Percentiles rank a stretch among this genome's conserved stretches.
Conservation (phyloP, 2,329 filamentous ascomycete species). For the Hypomyces rosellus region DNA sequence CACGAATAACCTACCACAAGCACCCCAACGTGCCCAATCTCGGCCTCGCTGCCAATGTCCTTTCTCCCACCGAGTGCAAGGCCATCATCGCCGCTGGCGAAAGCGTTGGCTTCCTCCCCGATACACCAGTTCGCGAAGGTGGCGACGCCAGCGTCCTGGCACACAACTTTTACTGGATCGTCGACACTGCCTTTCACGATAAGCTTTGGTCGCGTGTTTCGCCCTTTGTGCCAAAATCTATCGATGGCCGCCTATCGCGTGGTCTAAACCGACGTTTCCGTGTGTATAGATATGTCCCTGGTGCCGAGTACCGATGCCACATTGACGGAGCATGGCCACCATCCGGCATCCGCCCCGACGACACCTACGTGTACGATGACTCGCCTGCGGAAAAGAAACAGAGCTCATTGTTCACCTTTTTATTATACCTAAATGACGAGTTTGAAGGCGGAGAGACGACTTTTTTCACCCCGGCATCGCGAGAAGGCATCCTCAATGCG, state of each 20-base stretch:
- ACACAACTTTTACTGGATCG: conserved; percentile 70
- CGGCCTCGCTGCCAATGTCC: conserved; percentile 52
- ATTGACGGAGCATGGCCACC: conserved; percentile 70
- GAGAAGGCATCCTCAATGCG: conserved; percentile 61
- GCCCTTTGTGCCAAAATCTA: conserved; percentile 47
- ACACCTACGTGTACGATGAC: conserved; percentile 59
- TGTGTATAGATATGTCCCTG: conserved; percentile 66
- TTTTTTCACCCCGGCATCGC: conserved; percentile 59
- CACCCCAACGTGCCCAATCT: conserved; percentile 60
- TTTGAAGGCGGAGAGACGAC: conserved; percentile 67
- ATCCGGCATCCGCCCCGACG: conserved; percentile 52
- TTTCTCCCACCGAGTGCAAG: conserved; percentile 56
- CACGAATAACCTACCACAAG: conserved; percentile 46
- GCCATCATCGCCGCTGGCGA: conserved; percentile 63
- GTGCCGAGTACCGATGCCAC: conserved; percentile 64
- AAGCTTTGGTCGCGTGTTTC: conserved; percentile 56
- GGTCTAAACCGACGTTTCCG: conserved; percentile 65
- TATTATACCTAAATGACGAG: conserved; percentile 65
- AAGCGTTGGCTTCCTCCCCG: conserved; percentile 58
- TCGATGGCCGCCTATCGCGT: conserved; percentile 51
- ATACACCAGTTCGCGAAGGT: conserved; percentile 60
- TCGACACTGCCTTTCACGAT: conserved; percentile 57
- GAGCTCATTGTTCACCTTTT: conserved; percentile 62
- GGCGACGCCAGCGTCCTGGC: conserved; percentile 59
- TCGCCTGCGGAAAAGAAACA: conserved; percentile 54